phyloP scores from a whole-genome alignment of 169 alveolate species.

The Eimeria zaria region DNA sequence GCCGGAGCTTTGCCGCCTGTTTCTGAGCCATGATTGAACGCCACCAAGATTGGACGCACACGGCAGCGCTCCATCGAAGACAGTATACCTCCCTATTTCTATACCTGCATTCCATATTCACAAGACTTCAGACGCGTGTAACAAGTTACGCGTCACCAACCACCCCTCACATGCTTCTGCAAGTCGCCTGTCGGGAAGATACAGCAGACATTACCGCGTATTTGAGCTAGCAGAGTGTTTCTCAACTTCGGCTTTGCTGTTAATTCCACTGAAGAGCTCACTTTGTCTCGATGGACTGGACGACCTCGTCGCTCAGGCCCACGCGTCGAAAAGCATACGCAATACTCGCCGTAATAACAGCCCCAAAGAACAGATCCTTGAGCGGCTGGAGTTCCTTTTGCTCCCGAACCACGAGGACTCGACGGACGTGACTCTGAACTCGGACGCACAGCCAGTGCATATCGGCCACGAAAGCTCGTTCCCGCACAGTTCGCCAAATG shows the following conservation, averaged over 20 bases:
- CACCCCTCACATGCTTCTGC: neutral
- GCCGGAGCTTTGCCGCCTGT: conserved; percentile 58
- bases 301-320: conserved; percentile 44
- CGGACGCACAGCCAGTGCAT: conserved; percentile 77
- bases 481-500: conserved; percentile 80
- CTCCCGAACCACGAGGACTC: neutral
- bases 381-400: neutral
- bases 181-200: neutral
- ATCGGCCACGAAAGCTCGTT: conserved; percentile 73
- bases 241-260: neutral
- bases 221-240: neutral
- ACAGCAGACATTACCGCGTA: neutral
- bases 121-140: neutral
- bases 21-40: conserved; percentile 84
- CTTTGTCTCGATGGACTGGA: conserved; percentile 34
- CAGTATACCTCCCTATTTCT: conserved; percentile 85
- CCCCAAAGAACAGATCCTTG: conserved; percentile 68
- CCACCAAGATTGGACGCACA: conserved; percentile 90
- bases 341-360: conserved; percentile 17
- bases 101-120: conserved; percentile 56
- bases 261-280: neutral
- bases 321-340: conserved; percentile 12
- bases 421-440: conserved; percentile 77
- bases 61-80: conserved; percentile 89
- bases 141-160: neutral